Conservation (phyloP, 2,329 filamentous ascomycete genomes). For the Neodidymelliopsis sp. region DNA sequence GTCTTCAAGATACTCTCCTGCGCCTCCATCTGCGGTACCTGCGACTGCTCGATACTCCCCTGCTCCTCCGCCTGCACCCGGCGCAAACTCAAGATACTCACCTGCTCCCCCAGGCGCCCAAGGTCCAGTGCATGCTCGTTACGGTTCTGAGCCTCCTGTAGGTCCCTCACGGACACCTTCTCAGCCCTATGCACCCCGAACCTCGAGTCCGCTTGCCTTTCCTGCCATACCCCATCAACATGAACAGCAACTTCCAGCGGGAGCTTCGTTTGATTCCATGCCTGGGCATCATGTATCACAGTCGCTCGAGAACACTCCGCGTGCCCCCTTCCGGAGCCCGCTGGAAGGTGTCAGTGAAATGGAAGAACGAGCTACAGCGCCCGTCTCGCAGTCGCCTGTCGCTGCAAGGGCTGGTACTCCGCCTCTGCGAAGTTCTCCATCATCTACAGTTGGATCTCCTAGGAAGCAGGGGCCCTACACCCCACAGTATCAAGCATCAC, state of each 20-base stretch:
- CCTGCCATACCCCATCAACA: slow-evolving; percentile 50
- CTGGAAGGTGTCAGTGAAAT: slow-evolving; percentile 46
- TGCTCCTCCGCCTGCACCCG: slow-evolving; percentile 47
- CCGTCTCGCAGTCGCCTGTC: slow-evolving; percentile 28
- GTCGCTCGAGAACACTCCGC: slow-evolving; percentile 36
- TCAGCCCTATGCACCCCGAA: slow-evolving; percentile 67
- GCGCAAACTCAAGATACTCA: slow-evolving; percentile 50
- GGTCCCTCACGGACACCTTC: slow-evolving; percentile 47
- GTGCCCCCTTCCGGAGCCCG: slow-evolving; percentile 36
- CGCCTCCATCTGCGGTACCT: slow-evolving; percentile 42
- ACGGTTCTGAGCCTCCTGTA: slow-evolving; percentile 47
- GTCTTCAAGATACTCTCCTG: slow-evolving; percentile 46
- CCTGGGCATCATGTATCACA: slow-evolving; percentile 37
- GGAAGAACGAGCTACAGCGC: slow-evolving; percentile 35
- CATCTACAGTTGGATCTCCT: slow-evolving; percentile 51
- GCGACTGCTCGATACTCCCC: slow-evolving; percentile 52
- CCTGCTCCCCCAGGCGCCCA: slow-evolving; percentile 48
- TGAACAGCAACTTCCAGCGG: slow-evolving; percentile 17
- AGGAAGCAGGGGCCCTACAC: slow-evolving; percentile 49
- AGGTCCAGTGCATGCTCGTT: slow-evolving; percentile 46
- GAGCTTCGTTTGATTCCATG: neutral
- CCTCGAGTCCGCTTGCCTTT: slow-evolving; percentile 69
- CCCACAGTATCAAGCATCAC: slow-evolving; percentile 58
- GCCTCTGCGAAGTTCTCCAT: slow-evolving; percentile 40
- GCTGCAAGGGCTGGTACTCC: slow-evolving; percentile 43